A percentile compares a stretch with the other conserved stretches of the same genome.
Evolutionary conservation across 1,284 basidiomycete species (phyloP).

Genomic region (Xerocomus minutiporus): DNA sequence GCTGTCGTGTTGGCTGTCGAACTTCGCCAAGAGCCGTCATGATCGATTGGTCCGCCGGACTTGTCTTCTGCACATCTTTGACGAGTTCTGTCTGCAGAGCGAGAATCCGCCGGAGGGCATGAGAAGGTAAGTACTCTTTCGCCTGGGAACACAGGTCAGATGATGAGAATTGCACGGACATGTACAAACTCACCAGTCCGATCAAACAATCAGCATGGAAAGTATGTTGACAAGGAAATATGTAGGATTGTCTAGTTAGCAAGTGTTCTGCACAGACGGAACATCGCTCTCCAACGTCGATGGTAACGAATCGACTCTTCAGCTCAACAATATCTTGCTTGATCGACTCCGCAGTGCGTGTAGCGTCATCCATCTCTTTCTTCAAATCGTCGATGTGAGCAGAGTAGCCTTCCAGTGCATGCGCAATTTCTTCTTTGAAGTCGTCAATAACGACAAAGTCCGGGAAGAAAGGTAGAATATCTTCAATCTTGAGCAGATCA

Average conservation of each 20-base stretch:
- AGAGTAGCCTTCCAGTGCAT: constrained; percentile 92
- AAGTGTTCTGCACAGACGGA: constrained; percentile 74
- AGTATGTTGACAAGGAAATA: constrained; percentile 95
- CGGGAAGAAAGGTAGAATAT: constrained; percentile 98
- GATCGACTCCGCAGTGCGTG: constrained; percentile 87
- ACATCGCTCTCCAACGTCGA: constrained; percentile 87
- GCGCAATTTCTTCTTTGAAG: constrained; percentile 98
- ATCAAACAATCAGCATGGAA: constrained; percentile 97
- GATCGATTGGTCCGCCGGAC: constrained; percentile 33
- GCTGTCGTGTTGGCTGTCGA: constrained; percentile 51
- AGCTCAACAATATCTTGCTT: constrained; percentile 86
- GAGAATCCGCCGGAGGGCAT: constrained; percentile 78
- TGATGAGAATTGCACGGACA: not conserved
- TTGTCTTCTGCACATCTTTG: constrained; percentile 43
- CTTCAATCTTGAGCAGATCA: constrained; percentile 94
- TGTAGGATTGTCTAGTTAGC: constrained; percentile 90
- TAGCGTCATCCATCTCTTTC: constrained; percentile 95
- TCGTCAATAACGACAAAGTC: constrained; percentile 99
- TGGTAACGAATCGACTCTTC: constrained; percentile 88
- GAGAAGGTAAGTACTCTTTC: constrained; percentile 83
- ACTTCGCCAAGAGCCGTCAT: constrained; percentile 33
- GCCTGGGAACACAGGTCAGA: constrained; percentile 48
- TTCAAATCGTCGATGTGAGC: constrained; percentile 89
- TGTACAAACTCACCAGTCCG: constrained; percentile 62
- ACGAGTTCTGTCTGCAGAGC: constrained; percentile 80